These are phyloP conservation scores for Colletotrichum noveboracense DNA, from an alignment of 2,329 filamentous ascomycete genomes.

Conservation along the genomic window DNA sequence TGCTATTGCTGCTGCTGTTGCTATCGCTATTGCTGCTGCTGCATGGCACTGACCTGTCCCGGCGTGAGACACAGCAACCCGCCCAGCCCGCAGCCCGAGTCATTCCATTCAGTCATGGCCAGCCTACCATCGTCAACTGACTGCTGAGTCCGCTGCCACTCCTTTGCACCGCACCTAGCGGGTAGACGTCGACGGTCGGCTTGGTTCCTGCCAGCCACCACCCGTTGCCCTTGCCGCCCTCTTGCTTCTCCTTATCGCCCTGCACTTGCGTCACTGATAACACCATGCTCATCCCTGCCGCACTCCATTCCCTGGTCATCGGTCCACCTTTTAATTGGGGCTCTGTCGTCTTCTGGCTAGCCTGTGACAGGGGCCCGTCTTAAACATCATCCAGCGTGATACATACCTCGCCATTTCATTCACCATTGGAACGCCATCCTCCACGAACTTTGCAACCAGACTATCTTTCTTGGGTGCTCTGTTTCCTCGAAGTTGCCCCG, in stretches of 20 bases:
- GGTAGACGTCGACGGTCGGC: not conserved
- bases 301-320: constrained; percentile 9
- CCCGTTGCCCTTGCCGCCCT: not conserved
- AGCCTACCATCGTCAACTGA: not conserved
- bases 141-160: not conserved
- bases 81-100: not conserved
- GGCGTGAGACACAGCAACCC: constrained; percentile 3
- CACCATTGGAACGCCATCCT: not conserved
- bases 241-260: constrained; percentile 10
- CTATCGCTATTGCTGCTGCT: not conserved
- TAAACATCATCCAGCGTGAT: constrained; percentile 21
- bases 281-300: constrained; percentile 11
- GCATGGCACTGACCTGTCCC: constrained; percentile 14
- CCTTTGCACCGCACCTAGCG: not conserved
- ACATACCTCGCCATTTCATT: constrained; percentile 11
- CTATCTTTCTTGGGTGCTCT: not conserved
- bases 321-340: constrained; percentile 17
- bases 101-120: constrained; percentile 12
- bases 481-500: not conserved
- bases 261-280: constrained; percentile 24
- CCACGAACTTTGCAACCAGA: not conserved
- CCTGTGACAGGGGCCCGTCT: constrained; percentile 16
- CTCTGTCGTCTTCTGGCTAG: constrained; percentile 12
- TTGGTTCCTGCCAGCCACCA: constrained; percentile 4
- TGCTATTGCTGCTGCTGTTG: not conserved